Base-by-base conservation (phyloP, 1,139 yeast genomes). In the Saccharomyces hybrid region DNA sequence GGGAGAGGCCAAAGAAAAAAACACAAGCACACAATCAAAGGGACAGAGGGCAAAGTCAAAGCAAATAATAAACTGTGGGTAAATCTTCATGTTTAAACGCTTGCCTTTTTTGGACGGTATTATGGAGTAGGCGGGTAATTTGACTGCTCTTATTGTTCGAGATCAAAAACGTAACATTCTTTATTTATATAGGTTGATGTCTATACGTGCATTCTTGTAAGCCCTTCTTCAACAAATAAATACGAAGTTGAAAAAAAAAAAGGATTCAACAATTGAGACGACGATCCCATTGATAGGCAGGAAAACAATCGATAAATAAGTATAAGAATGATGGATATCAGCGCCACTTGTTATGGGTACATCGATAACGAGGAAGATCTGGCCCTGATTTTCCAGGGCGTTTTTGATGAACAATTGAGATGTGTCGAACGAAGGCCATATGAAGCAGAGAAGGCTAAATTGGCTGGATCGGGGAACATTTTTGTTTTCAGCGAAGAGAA, bases 321-420 rank as follows among this genome's bases (percentile, higher is more conserved):
- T n/a, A 48, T 11, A 25, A 26, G 3, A 25, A 49, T 28, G 48
- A 64, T 66, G 68, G 66, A 62, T 55, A 67, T 71, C 52, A 67
- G 62, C 51, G 89, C 96, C 1, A 85, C 96, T 1, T 89, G 79
- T 68, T 74, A 74, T 52, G 96, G 96, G 9, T 89, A 84, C 67
- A 85, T 90, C 48, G 88, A 86, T 16, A 81, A 89, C 42, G 88
- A 95, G 25, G 82, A 82, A 60, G 97, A 90, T 68, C 97, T 97
- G 1, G 73, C 90, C 50, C 69, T 88, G 4, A 78, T 90, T n/a
- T 81, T 90, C 54, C 96, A 90, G 65, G 90, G 88, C 19, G 83
- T 86, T 5, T 68, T 88, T 44, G 79, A 82, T 54, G 82, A 83
- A 44, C 77, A 76, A 52, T 72, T 90, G 26, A 78, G 78, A 11